Evolutionary conservation across 2,329 filamentous ascomycete species (phyloP).

Genomic region (Cordyceps javanica): DNA sequence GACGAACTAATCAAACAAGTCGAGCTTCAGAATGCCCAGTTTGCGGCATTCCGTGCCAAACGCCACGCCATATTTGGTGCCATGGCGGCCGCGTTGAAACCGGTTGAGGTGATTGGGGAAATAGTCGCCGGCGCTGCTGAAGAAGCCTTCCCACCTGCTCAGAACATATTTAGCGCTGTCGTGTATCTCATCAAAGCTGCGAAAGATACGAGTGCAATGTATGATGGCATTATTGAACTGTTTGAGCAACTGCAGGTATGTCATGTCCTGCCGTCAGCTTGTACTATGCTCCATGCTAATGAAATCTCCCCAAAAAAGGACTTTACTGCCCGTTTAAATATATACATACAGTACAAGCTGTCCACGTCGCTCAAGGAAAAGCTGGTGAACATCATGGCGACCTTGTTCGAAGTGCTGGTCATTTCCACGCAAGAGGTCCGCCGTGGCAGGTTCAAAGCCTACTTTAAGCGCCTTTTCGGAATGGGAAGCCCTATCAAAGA

Average conservation of each 20-base stretch:
- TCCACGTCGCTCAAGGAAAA: constrained; percentile 33
- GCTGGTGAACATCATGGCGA: constrained; percentile 35
- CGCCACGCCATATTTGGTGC: constrained; percentile 28
- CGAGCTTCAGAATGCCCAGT: constrained; percentile 30
- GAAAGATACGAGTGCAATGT: constrained; percentile 36
- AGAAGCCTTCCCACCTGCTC: constrained; percentile 34
- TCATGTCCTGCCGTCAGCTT: not conserved
- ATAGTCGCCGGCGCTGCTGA: constrained; percentile 30
- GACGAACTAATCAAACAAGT: constrained; percentile 27
- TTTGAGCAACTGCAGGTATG: constrained; percentile 34
- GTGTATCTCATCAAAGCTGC: constrained; percentile 38
- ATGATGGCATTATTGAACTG: constrained; percentile 39
- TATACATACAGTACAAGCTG: constrained; percentile 34
- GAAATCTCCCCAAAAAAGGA: constrained; percentile 22
- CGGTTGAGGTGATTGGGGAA: constrained; percentile 35
- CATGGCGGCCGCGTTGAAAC: constrained; percentile 26
- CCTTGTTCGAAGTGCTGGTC: constrained; percentile 39
- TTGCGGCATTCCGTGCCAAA: constrained; percentile 31
- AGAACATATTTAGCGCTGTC: constrained; percentile 37
- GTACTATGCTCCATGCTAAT: not conserved
- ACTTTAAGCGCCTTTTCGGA: constrained; percentile 34
- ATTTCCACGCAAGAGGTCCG: constrained; percentile 36
- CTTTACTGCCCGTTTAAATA: constrained; percentile 35
- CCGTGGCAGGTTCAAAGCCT: constrained; percentile 35
- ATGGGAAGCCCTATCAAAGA: constrained; percentile 33